Conservation (phyloP, 1,284 basidiomycete genomes). For the Ustilago cynodontis region DNA sequence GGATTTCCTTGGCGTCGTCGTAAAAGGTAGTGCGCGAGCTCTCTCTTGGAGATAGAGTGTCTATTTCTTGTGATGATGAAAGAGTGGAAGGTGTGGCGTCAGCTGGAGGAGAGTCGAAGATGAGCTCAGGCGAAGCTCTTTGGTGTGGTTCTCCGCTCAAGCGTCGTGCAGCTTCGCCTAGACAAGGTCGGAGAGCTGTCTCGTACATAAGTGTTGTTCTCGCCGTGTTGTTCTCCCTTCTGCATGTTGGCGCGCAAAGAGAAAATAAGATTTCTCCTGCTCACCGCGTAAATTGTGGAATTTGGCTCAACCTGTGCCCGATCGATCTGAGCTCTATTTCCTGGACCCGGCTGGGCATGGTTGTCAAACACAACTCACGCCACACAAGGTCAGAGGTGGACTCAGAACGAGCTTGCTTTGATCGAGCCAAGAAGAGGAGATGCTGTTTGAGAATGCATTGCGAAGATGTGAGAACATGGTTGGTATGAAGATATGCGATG, state of each 20-base stretch:
- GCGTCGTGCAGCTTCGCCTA: constrained; percentile 1
- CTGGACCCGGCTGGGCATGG: not conserved
- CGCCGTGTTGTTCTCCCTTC: not conserved
- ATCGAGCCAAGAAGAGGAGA: not conserved
- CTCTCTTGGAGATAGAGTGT: not conserved
- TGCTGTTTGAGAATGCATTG: not conserved
- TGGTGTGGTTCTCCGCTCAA: not conserved
- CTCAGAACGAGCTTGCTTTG: too few species aligned
- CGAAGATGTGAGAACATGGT: not conserved
- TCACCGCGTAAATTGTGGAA: constrained; percentile 14
- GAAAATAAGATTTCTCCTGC: not conserved
- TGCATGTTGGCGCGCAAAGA: constrained; percentile 7
- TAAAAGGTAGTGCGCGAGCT: not conserved
- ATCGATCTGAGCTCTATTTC: not conserved
- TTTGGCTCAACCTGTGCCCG: constrained; percentile 14
- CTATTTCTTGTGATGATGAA: not conserved
- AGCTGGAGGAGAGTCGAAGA: not conserved
- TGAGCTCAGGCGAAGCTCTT: not conserved
- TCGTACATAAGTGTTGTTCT: constrained; percentile 16
- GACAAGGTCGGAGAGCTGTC: not conserved
- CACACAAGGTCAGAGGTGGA: too few species aligned
- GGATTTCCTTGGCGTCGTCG: not conserved
- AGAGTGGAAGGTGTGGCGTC: not conserved
- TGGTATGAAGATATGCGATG: constrained; percentile 9
- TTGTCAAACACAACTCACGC: not conserved